Base-by-base conservation (phyloP, 2,329 filamentous ascomycete genomes). In the Ascomycota sp. region DNA sequence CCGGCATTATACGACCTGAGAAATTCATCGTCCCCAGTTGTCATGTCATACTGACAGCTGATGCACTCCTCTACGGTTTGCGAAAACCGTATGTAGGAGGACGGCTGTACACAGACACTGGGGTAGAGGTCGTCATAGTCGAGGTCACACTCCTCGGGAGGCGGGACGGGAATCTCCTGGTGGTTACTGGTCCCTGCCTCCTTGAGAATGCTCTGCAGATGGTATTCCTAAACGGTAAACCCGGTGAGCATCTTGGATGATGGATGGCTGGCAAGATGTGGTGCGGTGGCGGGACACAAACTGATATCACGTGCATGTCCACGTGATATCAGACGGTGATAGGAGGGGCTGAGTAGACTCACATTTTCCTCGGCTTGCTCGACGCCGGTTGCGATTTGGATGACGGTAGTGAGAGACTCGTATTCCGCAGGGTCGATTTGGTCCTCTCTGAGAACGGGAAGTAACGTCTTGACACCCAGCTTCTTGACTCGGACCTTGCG, bases 341-440 rank as follows among this genome's bases (percentile, higher is more conserved):
- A 35, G 31, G 40, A 36, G 39, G 39, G 38, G 43, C 39, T 45
- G 47, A 43, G 41, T 43, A 42, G 41, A 80, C 83, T 72, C 59
- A 93, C 89, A 62, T 86, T 86, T 71, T 95, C 84, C 60, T 98
- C 89, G 43, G 75, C 80, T 54, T 92, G 84, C 58, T 98, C 89
- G 47, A 98, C 89, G 57, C 89, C 89, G 44, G 84, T 93, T 52
- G 89, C 83, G 52, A 93, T 82, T 76, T 81, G 59, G 66, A 72
- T 62, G 70, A 80, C 68, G 53, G 77, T 76, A 45, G 77, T 78
- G 52, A 86, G 74, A 47, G 79, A 71, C 58, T 92, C 81, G 56
- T 93, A 92, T 57, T 83, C 72, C 49, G 66, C 69, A 50, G 76
- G 66, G 52, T 93, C 83, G 58, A 95, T 77, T 52, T 95, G 80